These are phyloP conservation scores for Aspergillus steynii DNA, from an alignment of 495 filamentous ascomycete genomes.

Conservation along the genomic window DNA sequence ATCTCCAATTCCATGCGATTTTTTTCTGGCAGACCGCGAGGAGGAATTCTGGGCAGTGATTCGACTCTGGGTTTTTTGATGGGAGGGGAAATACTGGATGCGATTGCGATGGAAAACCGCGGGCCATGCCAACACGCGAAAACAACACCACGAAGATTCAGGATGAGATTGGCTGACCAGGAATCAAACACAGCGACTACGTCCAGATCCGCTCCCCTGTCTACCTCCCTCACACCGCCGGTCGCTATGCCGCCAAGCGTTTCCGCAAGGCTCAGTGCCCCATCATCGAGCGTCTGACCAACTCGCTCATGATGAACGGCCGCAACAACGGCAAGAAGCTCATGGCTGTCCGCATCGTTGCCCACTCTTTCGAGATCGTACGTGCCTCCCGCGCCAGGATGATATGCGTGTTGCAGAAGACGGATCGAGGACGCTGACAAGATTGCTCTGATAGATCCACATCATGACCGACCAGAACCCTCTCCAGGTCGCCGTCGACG, in stretches of 20 bases:
- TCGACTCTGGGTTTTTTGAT: not conserved
- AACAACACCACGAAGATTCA: not conserved
- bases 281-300: constrained; percentile 99
- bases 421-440: constrained; percentile 4
- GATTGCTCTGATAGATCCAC: constrained; percentile 70
- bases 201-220: constrained; percentile 98
- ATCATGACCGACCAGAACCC: constrained; percentile 99
- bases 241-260: constrained; percentile 97
- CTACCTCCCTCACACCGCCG: constrained; percentile 97
- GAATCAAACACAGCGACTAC: constrained; percentile 73
- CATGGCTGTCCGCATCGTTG: constrained; percentile 98
- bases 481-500: constrained; percentile 98
- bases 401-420: not conserved
- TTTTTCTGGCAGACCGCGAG: constrained; percentile 14
- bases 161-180: constrained; percentile 3
- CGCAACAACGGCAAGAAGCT: constrained; percentile 99
- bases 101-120: constrained; percentile 4
- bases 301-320: constrained; percentile 99
- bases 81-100: not conserved
- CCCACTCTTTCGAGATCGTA: constrained; percentile 99
- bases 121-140: not conserved
- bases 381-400: constrained; percentile 35
- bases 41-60: constrained; percentile 4
- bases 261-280: constrained; percentile 99
- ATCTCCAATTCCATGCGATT: constrained; percentile 27